These are phyloP conservation scores for Speleostelium caveatum DNA, from an alignment of 78 protist species.

Conservation along the genomic window DNA sequence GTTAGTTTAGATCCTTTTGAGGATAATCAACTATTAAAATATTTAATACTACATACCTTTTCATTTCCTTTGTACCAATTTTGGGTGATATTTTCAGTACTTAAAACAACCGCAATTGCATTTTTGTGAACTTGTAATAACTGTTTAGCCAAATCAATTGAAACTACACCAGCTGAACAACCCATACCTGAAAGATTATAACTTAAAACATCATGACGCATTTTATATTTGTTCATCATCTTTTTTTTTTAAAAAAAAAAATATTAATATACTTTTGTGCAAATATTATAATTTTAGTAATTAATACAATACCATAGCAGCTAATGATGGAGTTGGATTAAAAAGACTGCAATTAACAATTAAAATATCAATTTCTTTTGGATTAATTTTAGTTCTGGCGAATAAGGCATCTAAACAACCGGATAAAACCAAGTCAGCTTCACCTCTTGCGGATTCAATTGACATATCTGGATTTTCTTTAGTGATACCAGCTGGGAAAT, in stretches of 20 bases:
- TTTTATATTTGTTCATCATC: conserved; percentile 78
- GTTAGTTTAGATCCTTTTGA: neutral
- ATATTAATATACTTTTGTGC: neutral
- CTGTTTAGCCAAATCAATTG: conserved; percentile 90
- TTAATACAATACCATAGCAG: conserved; percentile 81
- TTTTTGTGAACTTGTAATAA: conserved; percentile 85
- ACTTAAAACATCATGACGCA: conserved; percentile 70
- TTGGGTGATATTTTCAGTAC: conserved; percentile 94
- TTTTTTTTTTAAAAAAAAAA: neutral
- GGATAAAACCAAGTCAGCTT: conserved; percentile 76
- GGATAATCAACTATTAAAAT: neutral
- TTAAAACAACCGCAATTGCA: conserved; percentile 76
- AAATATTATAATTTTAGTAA: neutral
- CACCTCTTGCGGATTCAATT: conserved; percentile 86
- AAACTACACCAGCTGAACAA: conserved; percentile 88
- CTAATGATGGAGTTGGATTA: conserved; percentile 91
- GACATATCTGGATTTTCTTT: conserved; percentile 27
- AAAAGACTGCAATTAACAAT: conserved; percentile 93
- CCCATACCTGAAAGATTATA: conserved; percentile 95
- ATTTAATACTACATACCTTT: neutral
- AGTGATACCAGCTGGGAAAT: conserved; percentile 83
- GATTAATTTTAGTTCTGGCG: conserved; percentile 64
- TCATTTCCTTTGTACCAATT: conserved; percentile 92
- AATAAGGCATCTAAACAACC: conserved; percentile 82
- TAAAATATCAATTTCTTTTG: conserved; percentile 89